Conservation (phyloP, 352 stramenopile genomes). For the Pythium phragmiticola region DNA sequence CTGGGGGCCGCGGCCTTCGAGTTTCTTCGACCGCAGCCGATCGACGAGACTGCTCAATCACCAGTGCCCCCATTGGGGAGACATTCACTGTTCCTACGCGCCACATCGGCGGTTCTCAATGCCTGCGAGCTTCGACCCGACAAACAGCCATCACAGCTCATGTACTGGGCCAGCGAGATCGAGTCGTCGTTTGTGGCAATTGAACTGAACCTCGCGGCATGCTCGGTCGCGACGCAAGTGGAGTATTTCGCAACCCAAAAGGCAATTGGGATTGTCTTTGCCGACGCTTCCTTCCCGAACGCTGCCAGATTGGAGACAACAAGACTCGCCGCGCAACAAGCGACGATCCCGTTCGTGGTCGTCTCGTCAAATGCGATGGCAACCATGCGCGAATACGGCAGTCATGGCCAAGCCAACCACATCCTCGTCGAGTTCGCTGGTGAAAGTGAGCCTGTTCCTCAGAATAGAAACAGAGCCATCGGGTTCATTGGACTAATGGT, state of each 20-base stretch:
- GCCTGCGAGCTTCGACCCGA: constrained; percentile 36
- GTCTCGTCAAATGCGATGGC: constrained; percentile 29
- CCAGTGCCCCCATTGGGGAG: constrained; percentile 41
- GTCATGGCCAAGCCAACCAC: constrained; percentile 19
- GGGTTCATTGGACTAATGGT: too few relatives aligned
- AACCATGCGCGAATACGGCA: constrained; percentile 9
- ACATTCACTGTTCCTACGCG: constrained; percentile 34
- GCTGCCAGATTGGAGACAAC: constrained; percentile 21
- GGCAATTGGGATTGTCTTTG: constrained; percentile 48
- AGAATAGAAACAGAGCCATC: too few relatives aligned
- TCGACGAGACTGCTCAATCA: background rate
- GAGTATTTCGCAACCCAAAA: constrained; percentile 37
- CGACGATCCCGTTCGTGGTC: constrained; percentile 49
- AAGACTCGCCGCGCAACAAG: constrained; percentile 26
- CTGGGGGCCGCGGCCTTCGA: constrained; percentile 41
- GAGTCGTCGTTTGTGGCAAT: constrained; percentile 31
- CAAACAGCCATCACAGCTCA: constrained; percentile 22
- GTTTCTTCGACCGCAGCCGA: constrained; percentile 21
- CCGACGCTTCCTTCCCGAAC: constrained; percentile 32
- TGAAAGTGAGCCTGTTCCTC: constrained; percentile 44
- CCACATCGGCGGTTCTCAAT: constrained; percentile 28
- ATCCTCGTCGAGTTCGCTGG: constrained; percentile 62
- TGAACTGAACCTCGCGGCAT: constrained; percentile 31
- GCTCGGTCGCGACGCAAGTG: constrained; percentile 43
- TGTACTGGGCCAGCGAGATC: constrained; percentile 23